phyloP scores from a whole-genome alignment of 2,329 filamentous ascomycete species.

The Teratosphaeria zuluensis region DNA sequence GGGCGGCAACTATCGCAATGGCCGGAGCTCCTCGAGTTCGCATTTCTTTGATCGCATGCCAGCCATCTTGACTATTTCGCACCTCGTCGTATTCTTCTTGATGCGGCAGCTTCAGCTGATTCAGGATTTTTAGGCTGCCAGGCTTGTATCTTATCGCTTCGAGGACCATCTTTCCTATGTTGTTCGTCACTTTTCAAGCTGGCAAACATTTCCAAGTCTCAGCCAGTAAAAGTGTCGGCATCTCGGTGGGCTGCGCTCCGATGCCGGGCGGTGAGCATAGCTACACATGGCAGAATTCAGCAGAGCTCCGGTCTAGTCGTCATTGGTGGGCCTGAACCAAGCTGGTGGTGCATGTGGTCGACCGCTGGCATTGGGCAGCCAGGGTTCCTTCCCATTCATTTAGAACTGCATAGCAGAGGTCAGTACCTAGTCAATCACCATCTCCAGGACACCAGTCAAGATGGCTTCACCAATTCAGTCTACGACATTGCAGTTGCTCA shows the following conservation, averaged over 20 bases:
- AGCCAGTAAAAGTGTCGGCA: not conserved
- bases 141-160: slow-evolving; percentile 69
- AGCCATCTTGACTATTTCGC: slow-evolving; percentile 61
- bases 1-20: slow-evolving; percentile 92
- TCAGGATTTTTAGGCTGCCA: slow-evolving; percentile 65
- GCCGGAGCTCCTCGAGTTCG: slow-evolving; percentile 74
- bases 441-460: not conserved
- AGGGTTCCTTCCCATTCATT: not conserved
- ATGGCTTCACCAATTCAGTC: not conserved
- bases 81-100: slow-evolving; percentile 69
- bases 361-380: not conserved
- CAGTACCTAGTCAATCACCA: not conserved
- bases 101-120: slow-evolving; percentile 75
- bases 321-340: not conserved
- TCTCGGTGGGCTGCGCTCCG: not conserved
- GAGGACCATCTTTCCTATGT: slow-evolving; percentile 42
- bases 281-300: not conserved
- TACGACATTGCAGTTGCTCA: slow-evolving; percentile 31
- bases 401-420: not conserved
- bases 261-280: not conserved
- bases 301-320: not conserved
- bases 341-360: not conserved
- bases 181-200: not conserved
- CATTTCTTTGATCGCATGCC: slow-evolving; percentile 76
- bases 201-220: not conserved